Percentiles rank a stretch among this genome's conserved stretches.
Conservation (phyloP, 2,329 filamentous ascomycete genomes). For the Zopfia rhizophila region DNA sequence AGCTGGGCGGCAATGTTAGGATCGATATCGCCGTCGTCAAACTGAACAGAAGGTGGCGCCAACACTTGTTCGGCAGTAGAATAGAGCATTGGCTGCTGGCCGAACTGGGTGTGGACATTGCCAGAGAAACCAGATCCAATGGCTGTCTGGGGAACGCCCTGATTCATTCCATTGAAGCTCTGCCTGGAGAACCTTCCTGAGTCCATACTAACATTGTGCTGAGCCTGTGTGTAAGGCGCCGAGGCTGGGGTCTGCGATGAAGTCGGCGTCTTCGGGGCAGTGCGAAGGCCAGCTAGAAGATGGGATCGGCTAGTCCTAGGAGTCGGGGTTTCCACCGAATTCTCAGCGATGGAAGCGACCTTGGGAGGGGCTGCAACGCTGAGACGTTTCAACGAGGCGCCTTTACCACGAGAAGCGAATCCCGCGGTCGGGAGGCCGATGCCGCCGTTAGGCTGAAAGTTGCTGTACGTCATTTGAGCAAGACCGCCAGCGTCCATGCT, state of each 20-base stretch:
- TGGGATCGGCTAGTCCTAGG: constrained; percentile 95
- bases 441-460: constrained; percentile 69
- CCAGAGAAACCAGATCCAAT: constrained; percentile 64
- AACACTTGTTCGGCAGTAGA: constrained; percentile 83
- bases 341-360: constrained; percentile 72
- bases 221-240: constrained; percentile 68
- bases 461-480: constrained; percentile 97
- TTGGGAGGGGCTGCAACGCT: constrained; percentile 78
- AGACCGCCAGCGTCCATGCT: constrained; percentile 97
- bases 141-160: constrained; percentile 67
- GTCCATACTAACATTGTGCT: constrained; percentile 59
- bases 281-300: constrained; percentile 90
- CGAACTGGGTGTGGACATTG: constrained; percentile 56
- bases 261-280: constrained; percentile 86
- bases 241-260: constrained; percentile 71
- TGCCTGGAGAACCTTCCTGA: constrained; percentile 59
- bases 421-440: constrained; percentile 81
- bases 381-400: constrained; percentile 89
- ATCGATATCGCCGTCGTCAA: constrained; percentile 79
- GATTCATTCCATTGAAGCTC: constrained; percentile 51
- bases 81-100: constrained; percentile 66
- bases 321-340: constrained; percentile 75
- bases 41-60: constrained; percentile 81
- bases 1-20: constrained; percentile 88
- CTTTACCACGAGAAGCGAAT: constrained; percentile 86